phyloP scores from a whole-genome alignment of 805 yeast species.

The Spathaspora passalidarum region DNA sequence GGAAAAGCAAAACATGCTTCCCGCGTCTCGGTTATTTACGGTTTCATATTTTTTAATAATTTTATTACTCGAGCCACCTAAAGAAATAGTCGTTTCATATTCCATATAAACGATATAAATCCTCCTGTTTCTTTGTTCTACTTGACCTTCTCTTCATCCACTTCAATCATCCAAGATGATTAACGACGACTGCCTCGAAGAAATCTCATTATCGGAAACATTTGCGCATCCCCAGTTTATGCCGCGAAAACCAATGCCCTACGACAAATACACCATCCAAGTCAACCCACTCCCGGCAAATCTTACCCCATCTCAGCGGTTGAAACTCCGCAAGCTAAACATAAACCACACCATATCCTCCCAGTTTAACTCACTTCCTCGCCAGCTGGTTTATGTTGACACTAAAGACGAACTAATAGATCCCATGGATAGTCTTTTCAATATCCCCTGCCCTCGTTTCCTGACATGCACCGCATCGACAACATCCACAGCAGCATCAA shows the following conservation, averaged over 20 bases:
- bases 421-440: constrained; percentile 42
- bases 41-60: too few species aligned
- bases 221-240: not conserved
- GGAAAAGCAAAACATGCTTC: too few species aligned
- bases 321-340: constrained; percentile 22
- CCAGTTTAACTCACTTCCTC: not conserved
- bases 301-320: constrained; percentile 30
- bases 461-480: not conserved
- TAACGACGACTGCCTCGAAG: not conserved
- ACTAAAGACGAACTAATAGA: constrained; percentile 13
- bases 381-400: not conserved
- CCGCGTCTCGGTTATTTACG: too few species aligned
- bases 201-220: not conserved
- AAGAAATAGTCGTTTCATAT: too few species aligned
- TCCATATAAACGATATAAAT: too few species aligned
- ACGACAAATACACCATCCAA: constrained; percentile 15
- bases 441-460: constrained; percentile 54
- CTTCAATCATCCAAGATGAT: not conserved
- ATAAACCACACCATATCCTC: constrained; percentile 18
- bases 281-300: constrained; percentile 22
- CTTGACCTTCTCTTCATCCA: too few species aligned
- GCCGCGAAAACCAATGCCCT: not conserved
- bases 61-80: too few species aligned
- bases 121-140: too few species aligned
- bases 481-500: not conserved